Conservation (phyloP, 257 asterid genomes). For the Nicotiana undulata region DNA sequence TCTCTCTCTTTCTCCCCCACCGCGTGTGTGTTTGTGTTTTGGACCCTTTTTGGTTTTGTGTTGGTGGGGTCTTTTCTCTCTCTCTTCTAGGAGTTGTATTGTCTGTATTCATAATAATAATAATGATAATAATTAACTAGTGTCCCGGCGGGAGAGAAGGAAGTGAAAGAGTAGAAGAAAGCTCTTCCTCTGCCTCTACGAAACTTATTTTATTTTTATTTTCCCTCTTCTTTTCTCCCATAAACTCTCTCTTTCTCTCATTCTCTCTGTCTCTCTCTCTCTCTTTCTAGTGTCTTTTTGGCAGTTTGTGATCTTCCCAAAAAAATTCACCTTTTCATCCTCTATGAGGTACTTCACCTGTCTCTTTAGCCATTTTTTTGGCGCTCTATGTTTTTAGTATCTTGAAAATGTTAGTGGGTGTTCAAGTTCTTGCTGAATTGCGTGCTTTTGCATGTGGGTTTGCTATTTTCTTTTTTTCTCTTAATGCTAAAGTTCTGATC, state of each 20-base stretch:
- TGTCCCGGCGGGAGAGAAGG: constrained; percentile 72
- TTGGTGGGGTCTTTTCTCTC: background rate
- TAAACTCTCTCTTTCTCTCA: background rate
- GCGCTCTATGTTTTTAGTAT: background rate
- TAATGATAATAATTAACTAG: background rate
- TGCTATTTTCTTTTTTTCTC: background rate
- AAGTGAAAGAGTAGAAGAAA: constrained; percentile 87
- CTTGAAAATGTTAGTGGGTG: background rate
- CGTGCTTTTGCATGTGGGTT: background rate
- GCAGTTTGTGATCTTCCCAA: constrained; percentile 2
- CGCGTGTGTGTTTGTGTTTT: background rate
- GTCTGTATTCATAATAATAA: background rate
- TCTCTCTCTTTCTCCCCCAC: constrained; percentile 20
- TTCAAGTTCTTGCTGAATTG: background rate
- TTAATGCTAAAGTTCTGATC: background rate
- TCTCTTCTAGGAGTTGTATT: constrained; percentile 8
- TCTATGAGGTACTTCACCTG: constrained; percentile 35
- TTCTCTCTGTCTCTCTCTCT: background rate
- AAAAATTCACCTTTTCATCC: constrained; percentile 13
- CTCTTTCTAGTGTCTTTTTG: constrained; percentile 1
- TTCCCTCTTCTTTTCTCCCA: constrained; percentile 19
- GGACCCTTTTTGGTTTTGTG: background rate
- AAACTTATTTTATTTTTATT: constrained; percentile 25
- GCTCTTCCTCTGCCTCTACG: constrained; percentile 78
- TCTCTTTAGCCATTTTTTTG: background rate